Evolutionary conservation across 208 protist species (phyloP).

Genomic region (Trypanosoma platydactyli): DNA sequence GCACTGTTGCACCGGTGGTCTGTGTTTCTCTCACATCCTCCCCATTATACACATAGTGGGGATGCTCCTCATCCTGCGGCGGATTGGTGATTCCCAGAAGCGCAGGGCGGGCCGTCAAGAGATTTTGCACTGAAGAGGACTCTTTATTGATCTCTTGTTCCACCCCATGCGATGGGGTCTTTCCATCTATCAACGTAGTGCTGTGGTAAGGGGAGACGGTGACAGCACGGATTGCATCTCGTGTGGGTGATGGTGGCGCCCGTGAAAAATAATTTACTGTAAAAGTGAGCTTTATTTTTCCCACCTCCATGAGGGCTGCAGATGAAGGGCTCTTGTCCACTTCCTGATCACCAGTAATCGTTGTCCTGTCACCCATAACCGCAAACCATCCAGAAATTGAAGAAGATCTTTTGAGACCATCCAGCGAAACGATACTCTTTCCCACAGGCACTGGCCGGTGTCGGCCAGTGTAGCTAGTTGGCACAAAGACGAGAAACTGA

Average conservation of each 20-base stretch:
- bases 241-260: not conserved
- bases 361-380: constrained; percentile 38
- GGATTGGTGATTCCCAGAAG: no score
- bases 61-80: no score
- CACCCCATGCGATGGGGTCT: not conserved
- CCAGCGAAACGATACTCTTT: constrained; percentile 52
- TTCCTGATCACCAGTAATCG: not conserved
- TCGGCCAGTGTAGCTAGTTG: constrained; percentile 79
- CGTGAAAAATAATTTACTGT: constrained; percentile 46
- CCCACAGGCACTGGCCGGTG: constrained; percentile 53
- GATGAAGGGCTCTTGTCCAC: not conserved
- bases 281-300: constrained; percentile 29
- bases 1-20: no score
- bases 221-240: not conserved
- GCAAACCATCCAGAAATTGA: constrained; percentile 74
- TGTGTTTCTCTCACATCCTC: no score
- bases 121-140: no score
- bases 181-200: not conserved
- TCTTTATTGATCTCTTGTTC: no score
- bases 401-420: constrained; percentile 38
- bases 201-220: not conserved
- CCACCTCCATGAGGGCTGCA: constrained; percentile 19
- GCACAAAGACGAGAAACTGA: constrained; percentile 77
- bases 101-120: no score
- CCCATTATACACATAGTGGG: no score